Evolutionary conservation across 139 green algal species (phyloP).

Genomic region (Mychonastes homosphaera): DNA sequence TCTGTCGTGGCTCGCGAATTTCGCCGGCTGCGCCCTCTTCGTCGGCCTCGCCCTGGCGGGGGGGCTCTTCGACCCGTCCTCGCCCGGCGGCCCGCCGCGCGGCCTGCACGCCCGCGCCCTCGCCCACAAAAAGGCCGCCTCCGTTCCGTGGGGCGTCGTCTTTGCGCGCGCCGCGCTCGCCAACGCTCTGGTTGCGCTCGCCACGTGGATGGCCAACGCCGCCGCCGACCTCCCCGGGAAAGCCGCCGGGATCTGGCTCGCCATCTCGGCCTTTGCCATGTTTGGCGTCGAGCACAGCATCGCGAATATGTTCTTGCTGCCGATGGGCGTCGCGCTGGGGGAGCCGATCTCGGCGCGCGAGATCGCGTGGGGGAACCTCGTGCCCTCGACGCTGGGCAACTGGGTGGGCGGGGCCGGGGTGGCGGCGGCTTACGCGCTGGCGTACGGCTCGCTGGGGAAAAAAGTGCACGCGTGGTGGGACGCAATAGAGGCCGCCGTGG

Average conservation of each 20-base stretch:
- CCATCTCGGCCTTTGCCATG: constrained; percentile 32
- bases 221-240: constrained; percentile 37
- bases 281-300: constrained; percentile 40
- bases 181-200: constrained; percentile 37
- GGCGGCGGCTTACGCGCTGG: constrained; percentile 21
- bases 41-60: constrained; percentile 25
- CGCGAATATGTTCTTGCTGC: constrained; percentile 25
- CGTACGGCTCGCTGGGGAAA: constrained; percentile 14
- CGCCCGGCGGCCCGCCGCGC: background rate
- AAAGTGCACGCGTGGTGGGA: constrained; percentile 3
- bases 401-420: constrained; percentile 25
- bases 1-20: constrained; percentile 23
- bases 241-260: constrained; percentile 29
- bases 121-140: constrained; percentile 5
- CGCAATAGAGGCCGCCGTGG: background rate
- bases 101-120: constrained; percentile 5
- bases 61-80: constrained; percentile 15
- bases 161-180: constrained; percentile 29
- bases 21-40: constrained; percentile 27
- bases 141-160: constrained; percentile 5
- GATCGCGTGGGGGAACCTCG: constrained; percentile 29
- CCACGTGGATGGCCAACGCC: constrained; percentile 38
- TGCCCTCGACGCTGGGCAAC: constrained; percentile 26
- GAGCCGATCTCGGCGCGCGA: constrained; percentile 15
- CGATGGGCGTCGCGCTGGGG: constrained; percentile 25